Percentiles rank a stretch among this genome's conserved stretches.
These are phyloP conservation scores for Pleurotus pulmonarius DNA, from an alignment of 768 basidiomycete genomes.

Conservation along the genomic window DNA sequence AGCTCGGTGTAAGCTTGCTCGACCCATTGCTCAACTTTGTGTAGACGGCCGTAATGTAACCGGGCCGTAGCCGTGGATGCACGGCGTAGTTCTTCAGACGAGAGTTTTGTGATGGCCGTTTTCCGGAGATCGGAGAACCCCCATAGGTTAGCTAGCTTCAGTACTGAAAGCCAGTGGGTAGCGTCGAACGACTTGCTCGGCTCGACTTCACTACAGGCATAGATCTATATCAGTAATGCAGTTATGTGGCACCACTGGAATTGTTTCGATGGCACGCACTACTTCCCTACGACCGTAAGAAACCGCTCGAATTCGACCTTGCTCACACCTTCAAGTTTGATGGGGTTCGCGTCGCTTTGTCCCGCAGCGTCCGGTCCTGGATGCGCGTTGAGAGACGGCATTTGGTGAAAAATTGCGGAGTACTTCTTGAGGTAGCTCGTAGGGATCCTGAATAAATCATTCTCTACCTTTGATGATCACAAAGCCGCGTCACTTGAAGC, in stretches of 20 bases:
- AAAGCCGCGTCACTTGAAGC: neutral
- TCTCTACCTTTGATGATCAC: slow-evolving; percentile 27
- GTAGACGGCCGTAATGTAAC: neutral
- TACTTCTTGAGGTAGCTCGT: slow-evolving; percentile 26
- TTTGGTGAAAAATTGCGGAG: slow-evolving; percentile 24
- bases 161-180: neutral
- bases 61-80: neutral
- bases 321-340: neutral
- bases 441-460: slow-evolving; percentile 34
- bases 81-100: neutral
- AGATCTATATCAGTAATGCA: too few relatives aligned
- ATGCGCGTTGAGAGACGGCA: slow-evolving; percentile 24
- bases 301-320: neutral
- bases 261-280: neutral
- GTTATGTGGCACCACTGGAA: too few relatives aligned
- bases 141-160: slow-evolving; percentile 1
- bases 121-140: slow-evolving; percentile 1
- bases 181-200: too few relatives aligned
- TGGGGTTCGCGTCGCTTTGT: neutral
- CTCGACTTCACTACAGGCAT: too few relatives aligned
- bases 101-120: neutral
- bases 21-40: neutral
- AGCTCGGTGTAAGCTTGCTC: neutral
- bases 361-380: neutral
- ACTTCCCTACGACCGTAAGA: neutral